Conservation (phyloP, 306 rosid genomes). For the Quercus agrifolia region DNA sequence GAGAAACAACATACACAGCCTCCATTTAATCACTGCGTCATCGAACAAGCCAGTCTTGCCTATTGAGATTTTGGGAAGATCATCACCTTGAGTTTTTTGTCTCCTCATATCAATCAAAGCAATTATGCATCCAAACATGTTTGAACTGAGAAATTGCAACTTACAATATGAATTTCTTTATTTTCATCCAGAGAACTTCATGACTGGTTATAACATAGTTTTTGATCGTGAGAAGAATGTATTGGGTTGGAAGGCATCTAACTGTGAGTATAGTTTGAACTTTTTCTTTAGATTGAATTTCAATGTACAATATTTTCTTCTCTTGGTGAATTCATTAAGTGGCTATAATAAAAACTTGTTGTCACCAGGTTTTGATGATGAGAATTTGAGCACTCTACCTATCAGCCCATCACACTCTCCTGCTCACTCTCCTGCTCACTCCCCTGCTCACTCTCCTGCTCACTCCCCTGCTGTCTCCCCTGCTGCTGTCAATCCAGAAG, state of each 20-base stretch:
- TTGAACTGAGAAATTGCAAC: neutral
- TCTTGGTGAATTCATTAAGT: neutral
- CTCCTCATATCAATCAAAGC: neutral
- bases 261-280: slow-evolving; percentile 55
- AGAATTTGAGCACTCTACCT: slow-evolving; percentile 30
- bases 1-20: neutral
- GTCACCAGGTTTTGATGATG: slow-evolving; percentile 49
- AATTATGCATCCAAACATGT: neutral
- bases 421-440: slow-evolving; percentile 33
- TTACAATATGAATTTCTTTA: slow-evolving; percentile 6
- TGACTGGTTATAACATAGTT: slow-evolving; percentile 74
- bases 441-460: too few relatives aligned
- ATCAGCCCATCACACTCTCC: slow-evolving; percentile 37
- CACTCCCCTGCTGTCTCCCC: slow-evolving; percentile 33
- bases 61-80: neutral
- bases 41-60: neutral
- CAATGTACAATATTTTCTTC: neutral
- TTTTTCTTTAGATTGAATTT: neutral
- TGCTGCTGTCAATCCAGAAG: slow-evolving; percentile 41
- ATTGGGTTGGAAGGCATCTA: slow-evolving; percentile 67
- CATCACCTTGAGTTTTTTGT: neutral
- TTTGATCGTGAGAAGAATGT: slow-evolving; percentile 75
- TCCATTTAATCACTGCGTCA: neutral
- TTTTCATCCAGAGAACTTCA: slow-evolving; percentile 81
- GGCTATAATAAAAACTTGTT: slow-evolving; percentile 1